Percentiles rank a stretch among this genome's conserved stretches.
Conservation (phyloP, 2,329 filamentous ascomycete species). For the Paraphoma chrysanthemicola region DNA sequence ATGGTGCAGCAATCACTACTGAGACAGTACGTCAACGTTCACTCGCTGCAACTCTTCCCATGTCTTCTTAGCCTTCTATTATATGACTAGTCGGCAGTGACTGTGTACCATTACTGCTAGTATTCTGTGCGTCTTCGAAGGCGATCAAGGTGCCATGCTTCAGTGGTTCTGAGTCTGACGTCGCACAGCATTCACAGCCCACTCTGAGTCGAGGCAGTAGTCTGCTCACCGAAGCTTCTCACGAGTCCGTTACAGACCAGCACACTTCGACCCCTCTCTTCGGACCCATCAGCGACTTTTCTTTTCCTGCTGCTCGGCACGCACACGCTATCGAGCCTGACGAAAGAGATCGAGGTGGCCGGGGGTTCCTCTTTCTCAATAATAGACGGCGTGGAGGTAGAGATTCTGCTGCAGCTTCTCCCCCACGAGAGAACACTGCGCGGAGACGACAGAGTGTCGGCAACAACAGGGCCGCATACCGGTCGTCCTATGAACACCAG, state of each 20-base stretch:
- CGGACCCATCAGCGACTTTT: neutral
- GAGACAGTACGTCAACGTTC: conserved; percentile 8
- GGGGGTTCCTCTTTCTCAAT: conserved; percentile 2
- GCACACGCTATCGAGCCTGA: neutral
- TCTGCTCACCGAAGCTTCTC: neutral
- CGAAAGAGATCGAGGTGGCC: neutral
- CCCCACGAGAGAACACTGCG: conserved; percentile 4
- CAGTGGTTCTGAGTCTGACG: too few species aligned
- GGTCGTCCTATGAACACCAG: conserved; percentile 8
- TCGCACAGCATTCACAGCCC: too few species aligned
- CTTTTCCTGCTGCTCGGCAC: neutral
- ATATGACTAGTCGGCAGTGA: too few species aligned
- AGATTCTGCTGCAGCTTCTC: conserved; percentile 9
- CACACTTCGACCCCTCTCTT: neutral
- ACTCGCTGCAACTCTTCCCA: neutral
- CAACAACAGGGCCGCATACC: neutral
- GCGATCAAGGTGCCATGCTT: too few species aligned
- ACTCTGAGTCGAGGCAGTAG: neutral
- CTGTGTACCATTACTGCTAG: too few species aligned
- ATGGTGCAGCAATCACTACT: conserved; percentile 10
- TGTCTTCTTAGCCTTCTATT: neutral
- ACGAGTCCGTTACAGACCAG: neutral
- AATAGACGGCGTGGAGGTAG: conserved; percentile 1
- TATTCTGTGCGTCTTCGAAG: too few species aligned
- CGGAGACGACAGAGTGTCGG: conserved; percentile 1